phyloP scores from a whole-genome alignment of 2,329 filamentous ascomycete species.

The Albifimbria verrucaria region DNA sequence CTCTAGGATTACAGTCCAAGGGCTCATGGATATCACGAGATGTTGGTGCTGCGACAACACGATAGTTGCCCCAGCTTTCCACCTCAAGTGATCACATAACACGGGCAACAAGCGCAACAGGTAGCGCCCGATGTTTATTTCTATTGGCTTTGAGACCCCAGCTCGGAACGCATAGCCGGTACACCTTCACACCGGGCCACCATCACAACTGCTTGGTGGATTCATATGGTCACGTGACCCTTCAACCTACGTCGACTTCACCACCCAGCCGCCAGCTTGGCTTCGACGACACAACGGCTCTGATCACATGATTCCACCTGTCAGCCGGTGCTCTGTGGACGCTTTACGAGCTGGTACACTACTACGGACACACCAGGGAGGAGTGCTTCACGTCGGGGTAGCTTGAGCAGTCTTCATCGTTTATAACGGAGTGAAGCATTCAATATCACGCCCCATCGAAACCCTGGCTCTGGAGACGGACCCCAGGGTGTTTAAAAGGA shows the following conservation, averaged over 20 bases:
- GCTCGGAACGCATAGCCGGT: too few relatives aligned
- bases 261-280: slow-evolving; percentile 6
- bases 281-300: not conserved
- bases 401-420: not conserved
- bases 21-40: slow-evolving; percentile 41
- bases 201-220: too few relatives aligned
- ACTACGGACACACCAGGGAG: slow-evolving; percentile 11
- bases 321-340: not conserved
- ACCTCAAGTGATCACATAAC: too few relatives aligned
- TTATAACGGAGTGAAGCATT: not conserved
- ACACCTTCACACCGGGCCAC: too few relatives aligned
- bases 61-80: not conserved
- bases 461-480: slow-evolving; percentile 5
- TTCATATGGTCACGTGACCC: not conserved
- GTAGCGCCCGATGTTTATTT: too few relatives aligned
- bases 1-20: slow-evolving; percentile 36
- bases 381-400: slow-evolving; percentile 16
- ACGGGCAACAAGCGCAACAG: too few relatives aligned
- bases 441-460: not conserved
- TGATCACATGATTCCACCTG: not conserved
- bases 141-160: too few relatives aligned
- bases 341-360: slow-evolving; percentile 1
- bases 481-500: slow-evolving; percentile 16
- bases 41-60: slow-evolving; percentile 2
- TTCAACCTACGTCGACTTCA: slow-evolving; percentile 14